Conservation (phyloP, 805 yeast species). For the Myxozyma monticola region DNA sequence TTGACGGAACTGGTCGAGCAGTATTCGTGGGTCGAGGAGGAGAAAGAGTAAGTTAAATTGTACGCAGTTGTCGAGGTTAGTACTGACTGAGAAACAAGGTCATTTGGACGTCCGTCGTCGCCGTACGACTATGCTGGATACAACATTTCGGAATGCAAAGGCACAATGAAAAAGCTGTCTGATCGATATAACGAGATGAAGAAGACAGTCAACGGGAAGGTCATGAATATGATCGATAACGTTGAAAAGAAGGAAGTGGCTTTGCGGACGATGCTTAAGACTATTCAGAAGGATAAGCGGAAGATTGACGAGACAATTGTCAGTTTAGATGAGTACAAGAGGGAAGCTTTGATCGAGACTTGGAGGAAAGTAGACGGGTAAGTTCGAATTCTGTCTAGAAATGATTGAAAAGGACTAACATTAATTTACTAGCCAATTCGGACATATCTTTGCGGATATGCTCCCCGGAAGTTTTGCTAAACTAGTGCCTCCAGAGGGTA, state of each 20-base stretch:
- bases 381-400: constrained; percentile 7
- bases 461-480: constrained; percentile 89
- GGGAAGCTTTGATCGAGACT: constrained; percentile 76
- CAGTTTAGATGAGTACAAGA: constrained; percentile 80
- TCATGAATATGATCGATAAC: constrained; percentile 87
- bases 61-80: background rate
- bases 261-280: constrained; percentile 73
- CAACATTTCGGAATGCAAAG: constrained; percentile 62
- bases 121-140: constrained; percentile 37
- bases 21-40: constrained; percentile 74
- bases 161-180: constrained; percentile 55
- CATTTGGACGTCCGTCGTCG: constrained; percentile 39
- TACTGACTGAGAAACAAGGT: constrained; percentile 6
- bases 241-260: constrained; percentile 84
- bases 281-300: constrained; percentile 83
- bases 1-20: constrained; percentile 53
- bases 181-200: constrained; percentile 68
- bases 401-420: background rate
- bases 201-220: constrained; percentile 78
- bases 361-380: constrained; percentile 75
- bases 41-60: constrained; percentile 41
- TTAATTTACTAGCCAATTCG: constrained; percentile 59
- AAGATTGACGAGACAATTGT: constrained; percentile 86
- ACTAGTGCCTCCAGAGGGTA: constrained; percentile 75
- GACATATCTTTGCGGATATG: constrained; percentile 81